Evolutionary conservation across 2,329 filamentous ascomycete genomes (phyloP).

Genomic region (Fusarium humuli): DNA sequence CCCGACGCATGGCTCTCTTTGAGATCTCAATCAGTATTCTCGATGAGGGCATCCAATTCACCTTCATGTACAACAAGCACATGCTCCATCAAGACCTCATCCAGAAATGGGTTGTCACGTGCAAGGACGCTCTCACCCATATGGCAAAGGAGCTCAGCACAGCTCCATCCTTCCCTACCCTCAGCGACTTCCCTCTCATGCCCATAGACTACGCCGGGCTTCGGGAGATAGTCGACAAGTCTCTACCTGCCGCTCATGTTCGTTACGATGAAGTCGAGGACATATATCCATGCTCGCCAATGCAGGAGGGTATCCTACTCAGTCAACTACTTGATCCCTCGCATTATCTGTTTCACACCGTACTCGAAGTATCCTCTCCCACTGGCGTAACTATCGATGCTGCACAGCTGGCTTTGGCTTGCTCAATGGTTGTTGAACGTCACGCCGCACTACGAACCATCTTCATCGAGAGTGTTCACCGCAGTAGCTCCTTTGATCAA

Average conservation of each 20-base stretch:
- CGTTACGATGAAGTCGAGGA: constrained; percentile 45
- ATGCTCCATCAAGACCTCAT: constrained; percentile 33
- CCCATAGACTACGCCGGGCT: constrained; percentile 47
- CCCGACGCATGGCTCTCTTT: constrained; percentile 32
- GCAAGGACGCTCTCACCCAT: constrained; percentile 5
- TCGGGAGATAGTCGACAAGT: constrained; percentile 36
- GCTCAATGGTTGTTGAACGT: constrained; percentile 39
- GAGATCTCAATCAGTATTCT: constrained; percentile 34
- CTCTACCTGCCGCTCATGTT: constrained; percentile 36
- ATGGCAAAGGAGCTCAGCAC: constrained; percentile 23
- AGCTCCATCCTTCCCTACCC: constrained; percentile 38
- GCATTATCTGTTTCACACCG: constrained; percentile 34
- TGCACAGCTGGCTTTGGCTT: constrained; percentile 21
- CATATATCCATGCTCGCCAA: constrained; percentile 54
- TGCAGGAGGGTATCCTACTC: constrained; percentile 54
- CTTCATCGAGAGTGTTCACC: constrained; percentile 47
- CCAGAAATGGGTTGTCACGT: constrained; percentile 26
- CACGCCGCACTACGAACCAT: constrained; percentile 50
- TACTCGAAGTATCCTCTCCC: constrained; percentile 17
- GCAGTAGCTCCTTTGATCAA: constrained; percentile 46
- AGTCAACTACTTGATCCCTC: constrained; percentile 46
- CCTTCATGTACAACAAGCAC: constrained; percentile 26
- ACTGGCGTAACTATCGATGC: constrained; percentile 1
- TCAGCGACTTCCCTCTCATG: constrained; percentile 52
- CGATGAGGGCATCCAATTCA: not conserved